Base-by-base conservation (phyloP, 2,329 filamentous ascomycete species). In the Diaporthe sp. region DNA sequence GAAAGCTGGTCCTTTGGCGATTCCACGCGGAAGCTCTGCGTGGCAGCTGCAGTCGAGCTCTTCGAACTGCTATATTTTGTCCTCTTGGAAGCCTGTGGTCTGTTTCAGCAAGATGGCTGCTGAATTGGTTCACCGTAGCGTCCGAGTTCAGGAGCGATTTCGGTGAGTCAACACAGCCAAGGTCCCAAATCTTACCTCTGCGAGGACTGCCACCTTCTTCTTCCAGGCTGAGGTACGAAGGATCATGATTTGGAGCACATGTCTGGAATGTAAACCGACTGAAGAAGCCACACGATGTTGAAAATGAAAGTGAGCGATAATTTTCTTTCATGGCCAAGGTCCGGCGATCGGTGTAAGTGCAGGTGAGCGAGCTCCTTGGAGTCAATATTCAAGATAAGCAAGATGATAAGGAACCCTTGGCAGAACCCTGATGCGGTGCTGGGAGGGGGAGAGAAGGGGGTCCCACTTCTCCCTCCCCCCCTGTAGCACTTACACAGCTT, bases 191-290 rank as follows among this genome's bases (percentile, higher is more conserved):
- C 82, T 77, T 75, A 85, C 84, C 78, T 83, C 81, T 50, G 80
- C 81, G 77, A 79, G 79, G 73, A 78, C 80, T 73, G 78, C 78
- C 76, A 80, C 84, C 79, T 83, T 85, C 77, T 83, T 86, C 82
- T 81, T 86, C 82, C 81, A 83, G 77, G 82, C 80, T 78, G 80
- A 80, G 75, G 75, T 81, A 81, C 83, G 81, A 73, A 81, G 81
- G 76, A 81, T 84, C 86, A 88, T 88, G 78, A 73, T 78, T 78
- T 61, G 75, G 71, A 32, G 58, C 55, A 58, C 76, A 78, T 78
- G 32, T 37, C 73, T 71, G 66, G 39, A 22, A 12, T 22, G 47
- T 35, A 37, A 55, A 32, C 63, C 37, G 32, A n/a, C 32, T 22
- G 32, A 39, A 53, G n/a, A 25, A 25, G 19, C 9, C n/a, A 37